A percentile compares a stretch with the other conserved stretches of the same genome.
Conservation (phyloP, 2,329 filamentous ascomycete genomes). For the Nemania abortiva region DNA sequence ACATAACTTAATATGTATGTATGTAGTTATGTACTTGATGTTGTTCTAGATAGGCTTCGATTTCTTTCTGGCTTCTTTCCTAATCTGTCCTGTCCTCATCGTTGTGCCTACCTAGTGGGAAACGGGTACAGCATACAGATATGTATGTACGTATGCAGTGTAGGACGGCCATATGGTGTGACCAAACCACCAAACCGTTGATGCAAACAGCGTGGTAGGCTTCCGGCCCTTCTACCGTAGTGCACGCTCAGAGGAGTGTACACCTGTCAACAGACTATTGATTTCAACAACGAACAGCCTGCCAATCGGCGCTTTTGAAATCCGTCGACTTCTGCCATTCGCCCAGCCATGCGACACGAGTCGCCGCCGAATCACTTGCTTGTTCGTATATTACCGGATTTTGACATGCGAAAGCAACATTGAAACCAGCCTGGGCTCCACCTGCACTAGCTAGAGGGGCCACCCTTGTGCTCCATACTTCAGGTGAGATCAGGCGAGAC, state of each 20-base stretch:
- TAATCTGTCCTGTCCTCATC: conserved; percentile 14
- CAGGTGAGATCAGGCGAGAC: conserved; percentile 52
- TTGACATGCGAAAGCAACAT: conserved; percentile 30
- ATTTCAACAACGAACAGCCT: conserved; percentile 31
- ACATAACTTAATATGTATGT: too few species aligned
- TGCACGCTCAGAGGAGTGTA: conserved; percentile 12
- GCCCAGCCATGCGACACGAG: conserved; percentile 46
- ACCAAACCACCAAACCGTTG: conserved; percentile 24
- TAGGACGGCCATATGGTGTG: conserved; percentile 31
- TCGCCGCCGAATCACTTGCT: conserved; percentile 42
- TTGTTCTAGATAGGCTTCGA: conserved; percentile 2
- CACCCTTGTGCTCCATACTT: conserved; percentile 46
- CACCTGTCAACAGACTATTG: conserved; percentile 39
- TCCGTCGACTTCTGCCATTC: conserved; percentile 39
- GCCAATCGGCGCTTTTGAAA: conserved; percentile 37
- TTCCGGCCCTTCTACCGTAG: conserved; percentile 10
- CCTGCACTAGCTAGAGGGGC: conserved; percentile 33
- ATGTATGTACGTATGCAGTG: background rate
- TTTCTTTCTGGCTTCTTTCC: conserved; percentile 25
- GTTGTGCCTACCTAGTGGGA: background rate
- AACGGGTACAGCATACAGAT: background rate
- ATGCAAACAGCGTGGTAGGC: conserved; percentile 23
- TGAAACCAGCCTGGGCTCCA: conserved; percentile 35
- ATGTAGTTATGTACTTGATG: background rate
- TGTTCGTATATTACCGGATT: conserved; percentile 37